Conservation (phyloP, 345 rosid species). For the Cardamine resedifolia region DNA sequence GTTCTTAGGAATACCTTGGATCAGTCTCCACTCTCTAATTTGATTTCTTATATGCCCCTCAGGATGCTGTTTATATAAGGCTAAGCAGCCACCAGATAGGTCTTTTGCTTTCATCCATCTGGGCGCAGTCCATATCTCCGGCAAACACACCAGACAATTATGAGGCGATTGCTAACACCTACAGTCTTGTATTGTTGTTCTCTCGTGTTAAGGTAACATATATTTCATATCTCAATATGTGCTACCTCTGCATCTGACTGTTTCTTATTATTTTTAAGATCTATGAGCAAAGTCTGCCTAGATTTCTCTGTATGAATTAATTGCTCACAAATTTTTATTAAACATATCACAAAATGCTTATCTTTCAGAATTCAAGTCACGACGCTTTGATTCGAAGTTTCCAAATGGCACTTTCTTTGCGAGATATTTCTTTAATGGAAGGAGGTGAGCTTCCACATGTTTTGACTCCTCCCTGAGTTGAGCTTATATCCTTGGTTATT, state of each 20-base stretch:
- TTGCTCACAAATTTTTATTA: background rate
- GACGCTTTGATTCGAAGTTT: slow-evolving; percentile 78
- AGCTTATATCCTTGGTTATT: slow-evolving; percentile 14
- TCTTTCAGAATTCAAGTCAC: slow-evolving; percentile 78
- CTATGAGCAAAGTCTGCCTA: background rate
- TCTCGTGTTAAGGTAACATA: slow-evolving; percentile 82
- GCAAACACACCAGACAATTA: slow-evolving; percentile 83
- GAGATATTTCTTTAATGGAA: slow-evolving; percentile 66
- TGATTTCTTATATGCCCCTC: slow-evolving; percentile 24
- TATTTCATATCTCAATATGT: background rate
- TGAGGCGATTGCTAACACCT: slow-evolving; percentile 94
- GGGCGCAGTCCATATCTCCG: slow-evolving; percentile 92
- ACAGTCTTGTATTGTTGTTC: slow-evolving; percentile 82
- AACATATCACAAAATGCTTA: background rate
- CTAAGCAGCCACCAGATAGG: slow-evolving; percentile 92
- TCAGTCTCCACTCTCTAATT: slow-evolving; percentile 27
- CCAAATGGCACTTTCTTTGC: slow-evolving; percentile 91
- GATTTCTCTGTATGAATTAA: background rate
- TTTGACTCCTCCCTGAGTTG: slow-evolving; percentile 6
- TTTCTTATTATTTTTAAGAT: slow-evolving; percentile 15
- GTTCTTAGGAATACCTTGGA: slow-evolving; percentile 3
- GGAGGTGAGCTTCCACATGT: slow-evolving; percentile 56
- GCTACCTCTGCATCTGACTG: slow-evolving; percentile 13
- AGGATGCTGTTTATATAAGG: slow-evolving; percentile 73
- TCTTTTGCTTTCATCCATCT: slow-evolving; percentile 87